A percentile compares a stretch with the other conserved stretches of the same genome.
These are phyloP conservation scores for Globisporangium emineosum DNA, from an alignment of 352 stramenopile species.

Conservation along the genomic window DNA sequence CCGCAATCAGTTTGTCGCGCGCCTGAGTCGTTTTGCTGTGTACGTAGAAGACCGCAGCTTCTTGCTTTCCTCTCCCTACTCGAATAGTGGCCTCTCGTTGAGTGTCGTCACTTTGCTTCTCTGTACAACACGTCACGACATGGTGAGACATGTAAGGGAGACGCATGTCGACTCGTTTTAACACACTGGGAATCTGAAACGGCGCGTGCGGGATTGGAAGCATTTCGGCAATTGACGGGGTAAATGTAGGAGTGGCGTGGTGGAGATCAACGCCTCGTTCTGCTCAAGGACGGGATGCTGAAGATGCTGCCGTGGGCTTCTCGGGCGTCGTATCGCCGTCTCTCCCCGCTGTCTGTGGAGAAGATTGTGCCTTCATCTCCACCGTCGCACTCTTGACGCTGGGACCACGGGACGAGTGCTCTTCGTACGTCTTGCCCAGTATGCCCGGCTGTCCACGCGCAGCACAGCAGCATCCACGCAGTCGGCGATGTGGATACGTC, in stretches of 20 bases:
- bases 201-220: background rate
- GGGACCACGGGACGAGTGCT: slow-evolving; percentile 67
- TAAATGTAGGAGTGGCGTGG: background rate
- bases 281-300: slow-evolving; percentile 57
- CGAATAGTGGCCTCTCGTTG: background rate
- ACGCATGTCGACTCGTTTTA: background rate
- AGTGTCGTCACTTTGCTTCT: slow-evolving; percentile 1
- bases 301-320: slow-evolving; percentile 73
- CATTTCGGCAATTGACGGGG: background rate
- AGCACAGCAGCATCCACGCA: slow-evolving; percentile 69
- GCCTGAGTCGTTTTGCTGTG: slow-evolving; percentile 8
- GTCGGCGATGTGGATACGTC: slow-evolving; percentile 68
- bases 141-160: background rate
- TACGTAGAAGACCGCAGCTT: background rate
- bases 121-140: background rate
- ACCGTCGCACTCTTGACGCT: slow-evolving; percentile 22
- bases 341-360: slow-evolving; percentile 87
- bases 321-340: slow-evolving; percentile 83
- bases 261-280: slow-evolving; percentile 61
- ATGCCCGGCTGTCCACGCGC: slow-evolving; percentile 69
- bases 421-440: slow-evolving; percentile 84
- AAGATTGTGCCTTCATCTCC: slow-evolving; percentile 55
- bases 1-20: slow-evolving; percentile 2
- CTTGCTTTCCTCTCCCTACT: background rate
- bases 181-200: background rate